Base-by-base conservation (phyloP, 2,329 filamentous ascomycete genomes). In the Cladosporium velox region DNA sequence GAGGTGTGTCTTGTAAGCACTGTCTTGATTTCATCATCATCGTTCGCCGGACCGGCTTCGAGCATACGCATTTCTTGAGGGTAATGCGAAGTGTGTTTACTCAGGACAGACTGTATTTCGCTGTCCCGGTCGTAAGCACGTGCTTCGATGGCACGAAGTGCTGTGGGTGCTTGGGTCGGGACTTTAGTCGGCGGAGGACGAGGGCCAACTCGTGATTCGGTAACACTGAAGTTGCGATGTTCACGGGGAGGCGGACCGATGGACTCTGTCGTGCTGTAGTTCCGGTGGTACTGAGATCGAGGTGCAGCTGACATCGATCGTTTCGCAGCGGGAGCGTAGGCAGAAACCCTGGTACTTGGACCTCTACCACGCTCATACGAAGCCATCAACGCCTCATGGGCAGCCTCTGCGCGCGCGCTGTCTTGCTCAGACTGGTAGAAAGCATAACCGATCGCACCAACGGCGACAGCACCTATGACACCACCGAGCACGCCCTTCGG, bases 361-460 rank as follows among this genome's bases (percentile, higher is more conserved):
- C 28, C 24, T 5, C 61, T 18, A 15, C 61, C 61, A 24, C 61
- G 61, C 15, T 64, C 61, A 34, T 60, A 64, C 11, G 69, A 71
- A 66, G 67, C 67, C 67, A 69, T 71, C 47, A 68, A 69, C 26
- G 68, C 67, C 49, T 69, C 49, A 44, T 71, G 59, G 24, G 78
- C 79, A 4, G 76, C 70, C 68, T 83, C 81, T 66, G 81, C 79
- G 67, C 75, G 76, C 26, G 79, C 79, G 67, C 80, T 82, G 61
- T 81, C 79, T 60, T 76, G 73, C 69, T 90, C 88, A 67, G 84
- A 83, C 26, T 55, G 61, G 51, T 64, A 64, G 61, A 64, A 64
- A 21, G 61, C 61, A 47, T 64, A 64, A 18, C 49, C 61, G 2
- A 64, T 35, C 14, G 51, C 61, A 34, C 51, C 61, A 35, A 52